Evolutionary conservation across 2,329 filamentous ascomycete species (phyloP), one percentile per base, ranked within the genome.

Genomic region (Exophiala xenobiotica): DNA sequence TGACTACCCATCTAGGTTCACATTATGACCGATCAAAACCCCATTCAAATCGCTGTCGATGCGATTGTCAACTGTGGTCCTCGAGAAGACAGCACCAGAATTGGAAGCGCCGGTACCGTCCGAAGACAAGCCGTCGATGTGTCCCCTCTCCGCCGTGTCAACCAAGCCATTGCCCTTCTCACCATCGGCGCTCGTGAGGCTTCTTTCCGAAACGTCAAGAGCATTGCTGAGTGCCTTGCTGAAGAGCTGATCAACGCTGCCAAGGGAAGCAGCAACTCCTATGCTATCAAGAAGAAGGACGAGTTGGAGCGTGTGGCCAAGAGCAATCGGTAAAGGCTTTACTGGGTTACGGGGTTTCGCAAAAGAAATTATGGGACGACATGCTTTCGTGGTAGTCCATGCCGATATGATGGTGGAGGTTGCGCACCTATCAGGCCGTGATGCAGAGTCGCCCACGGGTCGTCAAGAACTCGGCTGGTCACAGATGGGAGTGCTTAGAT

Each of bases 231-330:
- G 85, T 97, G 93, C 83, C 82, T 99, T 70, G 93, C 93, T 74
- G 95, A 99, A 81, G 93, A 99, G 86, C 85, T 99, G 76, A 97
- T 99, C 87, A 99, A 99, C 85, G 95, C 95, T 75, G 95, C 95
- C 78, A 99, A 99, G 90, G 93, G 93, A 73, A 95, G 88, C 86
- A 95, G 88, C 81, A 99, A 99, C 90, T 96, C 91, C 67, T 99
- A 97, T 78, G 93, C 95, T 72, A 99, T 99, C 87, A 99, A 99
- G 90, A 99, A 99, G 90, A 99, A 99, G 92, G 93, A 99, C 78
- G 95, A 99, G 88, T 80, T 99, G 81, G 93, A 99, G 88, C 93
- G 93, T 93, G 93, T 99, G 70, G 93, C 93, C 80, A 99, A 99
- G 90, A 90, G 85, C 85, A 99, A 99, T 87, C 89, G 93, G 87